Conservation (phyloP, 2,329 filamentous ascomycete genomes). For the Ophiostoma quercus region DNA sequence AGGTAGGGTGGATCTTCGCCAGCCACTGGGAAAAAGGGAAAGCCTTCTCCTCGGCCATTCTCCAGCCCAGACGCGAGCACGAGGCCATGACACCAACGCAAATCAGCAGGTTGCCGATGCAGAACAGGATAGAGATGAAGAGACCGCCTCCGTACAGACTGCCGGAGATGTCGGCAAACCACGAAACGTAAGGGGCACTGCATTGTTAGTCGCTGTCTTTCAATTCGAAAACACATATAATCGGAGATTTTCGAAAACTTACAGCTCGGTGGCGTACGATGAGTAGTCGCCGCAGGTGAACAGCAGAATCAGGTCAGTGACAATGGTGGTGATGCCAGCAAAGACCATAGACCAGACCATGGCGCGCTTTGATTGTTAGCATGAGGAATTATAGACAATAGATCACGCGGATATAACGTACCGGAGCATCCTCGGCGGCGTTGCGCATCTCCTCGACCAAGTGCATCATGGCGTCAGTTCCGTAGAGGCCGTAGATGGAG, state of each 20-base stretch:
- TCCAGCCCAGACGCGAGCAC: slow-evolving; percentile 3
- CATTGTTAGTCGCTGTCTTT: not conserved
- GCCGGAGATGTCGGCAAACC: not conserved
- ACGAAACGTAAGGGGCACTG: not conserved
- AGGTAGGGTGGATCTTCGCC: not conserved
- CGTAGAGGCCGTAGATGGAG: slow-evolving; percentile 10
- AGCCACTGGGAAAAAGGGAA: not conserved
- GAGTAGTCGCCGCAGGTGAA: not conserved
- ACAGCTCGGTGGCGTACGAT: not conserved
- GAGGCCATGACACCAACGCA: slow-evolving; percentile 1
- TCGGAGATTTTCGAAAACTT: not conserved
- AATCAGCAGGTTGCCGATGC: slow-evolving; percentile 5
- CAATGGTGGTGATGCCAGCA: not conserved
- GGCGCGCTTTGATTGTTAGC: not conserved
- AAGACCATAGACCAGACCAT: slow-evolving; percentile 9
- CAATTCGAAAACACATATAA: not conserved
- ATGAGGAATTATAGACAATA: too few species aligned
- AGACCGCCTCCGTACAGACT: not conserved
- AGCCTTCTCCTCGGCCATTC: slow-evolving; percentile 6
- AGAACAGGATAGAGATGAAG: slow-evolving; percentile 8
- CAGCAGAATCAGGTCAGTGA: not conserved
- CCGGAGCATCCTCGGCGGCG: not conserved
- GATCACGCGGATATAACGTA: not conserved
- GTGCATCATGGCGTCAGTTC: slow-evolving; percentile 1
- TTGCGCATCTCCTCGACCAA: slow-evolving; percentile 10